These are phyloP conservation scores for Hyphodiscus sp. DNA, from an alignment of 2,329 filamentous ascomycete species.

Conservation along the genomic window DNA sequence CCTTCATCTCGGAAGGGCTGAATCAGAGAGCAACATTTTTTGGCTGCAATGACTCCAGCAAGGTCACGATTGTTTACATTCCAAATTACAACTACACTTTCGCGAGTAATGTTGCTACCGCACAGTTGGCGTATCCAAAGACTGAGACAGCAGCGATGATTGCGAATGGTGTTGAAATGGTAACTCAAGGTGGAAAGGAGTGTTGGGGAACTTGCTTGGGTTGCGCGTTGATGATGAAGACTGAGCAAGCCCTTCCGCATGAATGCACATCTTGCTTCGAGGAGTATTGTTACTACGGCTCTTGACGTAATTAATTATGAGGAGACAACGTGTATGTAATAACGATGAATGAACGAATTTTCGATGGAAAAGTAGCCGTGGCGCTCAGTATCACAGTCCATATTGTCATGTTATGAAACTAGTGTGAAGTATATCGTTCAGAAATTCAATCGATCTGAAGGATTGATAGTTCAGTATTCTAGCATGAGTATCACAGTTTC, in stretches of 20 bases:
- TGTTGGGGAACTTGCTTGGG: constrained; percentile 36
- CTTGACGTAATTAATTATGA: not conserved
- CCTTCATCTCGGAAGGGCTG: constrained; percentile 29
- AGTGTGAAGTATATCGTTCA: too few relatives aligned
- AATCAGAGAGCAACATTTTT: constrained; percentile 34
- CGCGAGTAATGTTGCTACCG: constrained; percentile 27
- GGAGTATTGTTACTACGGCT: constrained; percentile 33
- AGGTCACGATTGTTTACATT: constrained; percentile 27
- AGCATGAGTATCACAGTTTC: too few relatives aligned
- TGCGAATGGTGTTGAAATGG: constrained; percentile 34
- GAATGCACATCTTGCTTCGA: constrained; percentile 35
- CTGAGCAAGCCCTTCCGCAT: constrained; percentile 26
- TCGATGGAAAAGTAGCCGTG: too few relatives aligned
- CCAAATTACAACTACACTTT: constrained; percentile 37
- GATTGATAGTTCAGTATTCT: too few relatives aligned
- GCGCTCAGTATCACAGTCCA: too few relatives aligned
- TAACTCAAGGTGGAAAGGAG: constrained; percentile 28
- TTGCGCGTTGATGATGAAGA: constrained; percentile 35
- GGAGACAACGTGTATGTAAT: not conserved
- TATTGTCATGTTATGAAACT: too few relatives aligned
- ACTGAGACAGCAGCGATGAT: constrained; percentile 34
- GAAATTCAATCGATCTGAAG: too few relatives aligned
- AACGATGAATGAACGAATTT: not conserved
- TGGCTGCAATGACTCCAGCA: constrained; percentile 33
- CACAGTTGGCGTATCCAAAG: constrained; percentile 32